phyloP scores from a whole-genome alignment of 2,329 filamentous ascomycete species.

The Emmonsiellopsis sp. region DNA sequence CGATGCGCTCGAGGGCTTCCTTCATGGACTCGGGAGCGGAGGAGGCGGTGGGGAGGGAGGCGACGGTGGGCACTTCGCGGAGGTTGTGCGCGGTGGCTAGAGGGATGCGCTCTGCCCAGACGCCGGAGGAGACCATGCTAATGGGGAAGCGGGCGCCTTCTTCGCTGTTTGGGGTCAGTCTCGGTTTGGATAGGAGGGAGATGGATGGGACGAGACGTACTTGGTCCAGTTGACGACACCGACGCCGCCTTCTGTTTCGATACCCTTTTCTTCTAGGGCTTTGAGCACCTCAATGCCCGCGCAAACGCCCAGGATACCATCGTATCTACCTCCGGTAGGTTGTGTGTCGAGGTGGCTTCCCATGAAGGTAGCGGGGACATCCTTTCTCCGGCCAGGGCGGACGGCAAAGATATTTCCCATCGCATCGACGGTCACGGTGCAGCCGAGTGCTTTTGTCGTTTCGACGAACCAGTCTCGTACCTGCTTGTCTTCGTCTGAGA shows the following conservation, averaged over 20 bases:
- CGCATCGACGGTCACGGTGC: slow-evolving; percentile 57
- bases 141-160: slow-evolving; percentile 73
- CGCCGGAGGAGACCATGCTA: slow-evolving; percentile 64
- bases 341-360: slow-evolving; percentile 41
- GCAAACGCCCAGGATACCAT: slow-evolving; percentile 64
- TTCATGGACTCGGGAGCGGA: slow-evolving; percentile 54
- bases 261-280: slow-evolving; percentile 56
- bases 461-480: slow-evolving; percentile 68
- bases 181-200: slow-evolving; percentile 22
- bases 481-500: slow-evolving; percentile 62
- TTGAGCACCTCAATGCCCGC: slow-evolving; percentile 66
- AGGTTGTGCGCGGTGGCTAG: slow-evolving; percentile 54
- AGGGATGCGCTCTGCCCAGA: slow-evolving; percentile 63
- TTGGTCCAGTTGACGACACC: slow-evolving; percentile 75
- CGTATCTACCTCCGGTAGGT: slow-evolving; percentile 33
- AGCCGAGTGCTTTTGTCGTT: slow-evolving; percentile 55
- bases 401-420: slow-evolving; percentile 79
- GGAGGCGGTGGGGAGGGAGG: slow-evolving; percentile 35
- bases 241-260: slow-evolving; percentile 62
- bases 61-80: slow-evolving; percentile 48
- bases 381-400: slow-evolving; percentile 49
- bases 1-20: slow-evolving; percentile 61
- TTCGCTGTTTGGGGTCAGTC: slow-evolving; percentile 44
- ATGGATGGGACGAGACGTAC: slow-evolving; percentile 23
- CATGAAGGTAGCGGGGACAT: slow-evolving; percentile 48